Base-by-base conservation (phyloP, 371 early-diverging fungal genomes). In the Apophysomyces ossiformis region DNA sequence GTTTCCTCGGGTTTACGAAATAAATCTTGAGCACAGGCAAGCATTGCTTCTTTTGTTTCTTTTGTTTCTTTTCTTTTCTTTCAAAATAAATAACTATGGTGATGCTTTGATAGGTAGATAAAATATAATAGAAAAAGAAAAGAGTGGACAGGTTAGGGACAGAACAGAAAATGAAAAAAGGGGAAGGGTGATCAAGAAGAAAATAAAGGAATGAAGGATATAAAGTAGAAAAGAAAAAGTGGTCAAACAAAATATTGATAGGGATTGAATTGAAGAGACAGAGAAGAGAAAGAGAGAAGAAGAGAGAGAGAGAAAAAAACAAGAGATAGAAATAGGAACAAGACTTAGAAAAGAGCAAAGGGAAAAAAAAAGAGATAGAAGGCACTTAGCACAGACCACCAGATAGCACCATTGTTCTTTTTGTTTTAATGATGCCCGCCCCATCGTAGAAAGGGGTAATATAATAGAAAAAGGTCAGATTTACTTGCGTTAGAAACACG, bases 1-100 rank as follows among this genome's bases (percentile, higher is more conserved):
- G 18, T 65, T 61, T 37, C 68, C 65, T 45, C 46, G 46, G 46
- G 46, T 45, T 45, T 45, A 18, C 44, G 63, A 62, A 67, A 59
- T 50, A 59, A 60, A 44, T 66, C 61, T 60, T 61, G 66, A 50
- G 60, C 61, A 37, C 68, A 67, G 58, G 68, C 61, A 63, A 67
- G 68, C 68, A 67, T 67, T 16, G 41, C 56, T 26, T 26, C 32
- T 26, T 26, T 26, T 26, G 32, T 2, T 2, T 26, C 32, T 26
- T 26, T 26, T 26, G n/a, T n/a, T 21, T 21, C 1, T 21, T 26
- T 26, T 26, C 32, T 2, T 26, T 26, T 26, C 32, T 26, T 26
- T 26, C 32, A 26, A 26, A 26, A 26, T 26, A 26, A 26, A 26
- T 26, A 26, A 26, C 32, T 26, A 26, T 26, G 32, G 32, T 26